A percentile compares a stretch with the other conserved stretches of the same genome.
phyloP scores from a whole-genome alignment of 208 protist genomes.

The Trypanosomatidae sp. region DNA sequence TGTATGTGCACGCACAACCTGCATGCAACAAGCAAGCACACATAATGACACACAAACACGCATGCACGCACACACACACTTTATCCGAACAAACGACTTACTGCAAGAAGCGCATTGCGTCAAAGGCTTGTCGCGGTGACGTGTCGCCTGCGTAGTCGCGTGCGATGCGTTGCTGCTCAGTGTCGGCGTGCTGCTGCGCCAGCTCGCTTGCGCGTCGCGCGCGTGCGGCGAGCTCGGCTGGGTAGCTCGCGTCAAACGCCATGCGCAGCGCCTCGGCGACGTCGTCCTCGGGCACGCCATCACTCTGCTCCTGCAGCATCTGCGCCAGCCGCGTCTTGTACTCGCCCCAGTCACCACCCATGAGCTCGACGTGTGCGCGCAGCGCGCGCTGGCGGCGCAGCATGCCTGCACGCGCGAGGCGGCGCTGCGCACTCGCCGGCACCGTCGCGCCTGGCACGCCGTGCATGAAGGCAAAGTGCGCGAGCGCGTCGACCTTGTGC shows the following conservation, averaged over 20 bases:
- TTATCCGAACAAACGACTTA: not conserved
- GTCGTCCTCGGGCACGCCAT: slow-evolving; percentile 58
- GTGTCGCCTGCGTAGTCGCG: slow-evolving; percentile 10
- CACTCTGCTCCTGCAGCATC: slow-evolving; percentile 68
- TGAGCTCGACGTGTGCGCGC: slow-evolving; percentile 42
- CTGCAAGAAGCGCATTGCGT: slow-evolving; percentile 6
- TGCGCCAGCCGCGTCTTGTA: slow-evolving; percentile 66
- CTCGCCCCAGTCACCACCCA: slow-evolving; percentile 72
- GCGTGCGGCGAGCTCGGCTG: slow-evolving; percentile 34
- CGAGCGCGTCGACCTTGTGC: slow-evolving; percentile 60
- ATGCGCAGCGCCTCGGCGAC: slow-evolving; percentile 67
- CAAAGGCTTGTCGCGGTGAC: slow-evolving; percentile 61
- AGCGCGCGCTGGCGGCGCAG: slow-evolving; percentile 17
- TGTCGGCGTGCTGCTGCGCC: too few relatives aligned
- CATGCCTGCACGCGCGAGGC: slow-evolving; percentile 4
- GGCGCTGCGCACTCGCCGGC: slow-evolving; percentile 18
- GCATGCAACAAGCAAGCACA: not conserved
- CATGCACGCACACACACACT: too few relatives aligned
- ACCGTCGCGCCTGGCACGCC: slow-evolving; percentile 74
- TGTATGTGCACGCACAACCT: not conserved
- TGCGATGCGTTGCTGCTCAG: too few relatives aligned
- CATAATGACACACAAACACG: too few relatives aligned
- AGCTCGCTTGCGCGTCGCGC: slow-evolving; percentile 28
- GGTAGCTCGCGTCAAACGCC: slow-evolving; percentile 74
- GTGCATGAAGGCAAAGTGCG: slow-evolving; percentile 70